Conservation (phyloP, 2,329 filamentous ascomycete species). For the Pseudogymnoascus sp. region DNA sequence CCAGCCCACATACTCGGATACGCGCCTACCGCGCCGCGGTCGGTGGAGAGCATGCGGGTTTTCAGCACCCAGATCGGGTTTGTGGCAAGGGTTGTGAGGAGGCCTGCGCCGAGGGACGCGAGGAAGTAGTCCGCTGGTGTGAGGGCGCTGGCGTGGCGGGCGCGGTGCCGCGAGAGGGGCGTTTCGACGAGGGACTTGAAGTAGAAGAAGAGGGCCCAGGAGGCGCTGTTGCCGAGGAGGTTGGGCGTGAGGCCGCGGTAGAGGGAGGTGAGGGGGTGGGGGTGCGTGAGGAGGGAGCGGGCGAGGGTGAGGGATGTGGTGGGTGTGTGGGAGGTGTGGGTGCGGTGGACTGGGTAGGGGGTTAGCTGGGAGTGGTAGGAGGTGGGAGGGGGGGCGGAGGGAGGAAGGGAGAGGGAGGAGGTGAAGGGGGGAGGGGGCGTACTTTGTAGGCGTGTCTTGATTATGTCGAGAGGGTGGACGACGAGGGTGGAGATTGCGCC, state of each 20-base stretch:
- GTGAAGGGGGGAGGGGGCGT: conserved; percentile 22
- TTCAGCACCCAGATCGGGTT: conserved; percentile 99
- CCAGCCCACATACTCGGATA: conserved; percentile 74
- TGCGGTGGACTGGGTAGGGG: conserved; percentile 40
- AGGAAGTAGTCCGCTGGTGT: conserved; percentile 63
- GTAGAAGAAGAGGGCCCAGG: conserved; percentile 91
- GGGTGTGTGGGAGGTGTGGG: conserved; percentile 29
- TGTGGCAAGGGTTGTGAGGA: conserved; percentile 71
- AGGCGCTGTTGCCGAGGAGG: conserved; percentile 78
- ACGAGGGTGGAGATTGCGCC: conserved; percentile 78
- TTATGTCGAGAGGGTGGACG: conserved; percentile 86
- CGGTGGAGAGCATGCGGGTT: conserved; percentile 89
- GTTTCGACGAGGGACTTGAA: conserved; percentile 51
- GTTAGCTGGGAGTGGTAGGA: conserved; percentile 18
- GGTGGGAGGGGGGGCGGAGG: conserved; percentile 27
- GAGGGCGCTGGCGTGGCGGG: conserved; percentile 13
- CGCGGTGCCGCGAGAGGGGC: conserved; percentile 24
- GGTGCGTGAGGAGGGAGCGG: conserved; percentile 34
- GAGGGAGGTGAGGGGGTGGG: conserved; percentile 57
- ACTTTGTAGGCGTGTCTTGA: conserved; percentile 95
- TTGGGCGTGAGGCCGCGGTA: conserved; percentile 90
- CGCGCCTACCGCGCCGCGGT: conserved; percentile 63
- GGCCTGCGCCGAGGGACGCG: conserved; percentile 61
- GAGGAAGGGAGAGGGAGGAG: neutral
- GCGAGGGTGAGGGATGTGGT: conserved; percentile 43